A percentile compares a stretch with the other conserved stretches of the same genome.
phyloP scores from a whole-genome alignment of 2,329 filamentous ascomycete species.

The Ophiostoma quercus region DNA sequence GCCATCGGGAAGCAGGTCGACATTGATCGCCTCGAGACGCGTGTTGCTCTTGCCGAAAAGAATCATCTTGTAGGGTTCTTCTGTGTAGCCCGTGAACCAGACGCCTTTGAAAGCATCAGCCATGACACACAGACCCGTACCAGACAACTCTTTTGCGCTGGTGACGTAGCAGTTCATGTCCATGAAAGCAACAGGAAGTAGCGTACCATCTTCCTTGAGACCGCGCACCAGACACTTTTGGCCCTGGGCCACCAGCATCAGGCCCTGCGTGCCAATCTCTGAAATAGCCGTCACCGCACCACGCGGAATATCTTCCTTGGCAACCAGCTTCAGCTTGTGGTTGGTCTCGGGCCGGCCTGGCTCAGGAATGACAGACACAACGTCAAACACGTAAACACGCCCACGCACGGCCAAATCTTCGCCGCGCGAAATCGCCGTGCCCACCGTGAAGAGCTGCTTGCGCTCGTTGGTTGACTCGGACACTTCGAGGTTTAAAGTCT shows the following conservation, averaged over 20 bases:
- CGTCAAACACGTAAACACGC: conserved; percentile 82
- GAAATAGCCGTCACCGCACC: conserved; percentile 85
- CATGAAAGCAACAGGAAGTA: conserved; percentile 92
- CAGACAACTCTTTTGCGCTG: conserved; percentile 73
- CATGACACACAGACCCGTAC: conserved; percentile 80
- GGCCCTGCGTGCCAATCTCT: conserved; percentile 78
- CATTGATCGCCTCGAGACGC: conserved; percentile 69
- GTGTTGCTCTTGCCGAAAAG: conserved; percentile 83
- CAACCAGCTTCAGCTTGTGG: conserved; percentile 76
- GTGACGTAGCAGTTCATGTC: conserved; percentile 94
- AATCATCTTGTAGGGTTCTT: conserved; percentile 94
- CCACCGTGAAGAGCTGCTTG: conserved; percentile 74
- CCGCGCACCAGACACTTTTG: conserved; percentile 97
- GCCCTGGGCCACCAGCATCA: conserved; percentile 84
- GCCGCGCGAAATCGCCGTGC: conserved; percentile 78
- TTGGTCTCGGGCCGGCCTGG: conserved; percentile 80
- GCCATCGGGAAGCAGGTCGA: conserved; percentile 83
- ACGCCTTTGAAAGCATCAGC: conserved; percentile 88
- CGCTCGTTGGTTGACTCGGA: conserved; percentile 88
- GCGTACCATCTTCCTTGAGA: conserved; percentile 87
- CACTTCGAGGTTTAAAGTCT: conserved; percentile 78
- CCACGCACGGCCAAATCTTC: conserved; percentile 86
- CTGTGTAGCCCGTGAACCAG: conserved; percentile 94
- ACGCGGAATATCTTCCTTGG: conserved; percentile 83
- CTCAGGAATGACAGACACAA: conserved; percentile 86